Base-by-base conservation (phyloP, 2,329 filamentous ascomycete genomes). In the Chaetomium strumarium region DNA sequence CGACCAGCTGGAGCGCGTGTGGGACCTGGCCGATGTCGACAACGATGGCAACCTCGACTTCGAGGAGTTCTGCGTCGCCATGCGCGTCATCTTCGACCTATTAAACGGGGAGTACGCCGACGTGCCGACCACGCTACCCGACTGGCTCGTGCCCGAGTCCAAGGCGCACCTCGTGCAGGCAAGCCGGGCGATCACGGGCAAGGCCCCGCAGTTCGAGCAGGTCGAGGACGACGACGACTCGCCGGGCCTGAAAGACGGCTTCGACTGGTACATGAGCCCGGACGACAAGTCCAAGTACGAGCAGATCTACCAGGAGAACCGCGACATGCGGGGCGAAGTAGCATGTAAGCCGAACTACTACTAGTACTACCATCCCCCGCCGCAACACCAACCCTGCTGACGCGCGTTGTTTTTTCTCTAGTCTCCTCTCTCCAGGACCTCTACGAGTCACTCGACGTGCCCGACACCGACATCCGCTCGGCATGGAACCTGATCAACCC, bases 251-350 rank as follows among this genome's bases (percentile, higher is more conserved):
- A 95, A 95, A 68, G 90, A 96, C 70, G 92, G 92, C 12, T 99
- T 99, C 70, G 93, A 99, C 69, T 99, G 93, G 93, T 99, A 99
- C 74, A 99, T 99, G 90, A 90, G 84, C 55, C 93, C 93, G 0
- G 72, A 76, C 30, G 91, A 99, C 72, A 95, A 95, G 72, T 68
- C 82, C 59, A 97, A 96, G 71, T 99, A 99, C 73, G 90, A 96
- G 71, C 89, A 92, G 63, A 99, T 99, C 71, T 99, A 97, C 72
- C 87, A 86, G 59, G 90, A 95, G 64, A 95, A 90, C 72, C 83
- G 90, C 56, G 88, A 95, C 69, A 82, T 85, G 68, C 85, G 91
- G 47, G 93, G 93, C 59, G 89, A 95, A 65, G 79, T 91, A 62
- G 77, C 84, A 53, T 91, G 86, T 90, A 67, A 64, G 85, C 42